Conservation (phyloP, 108 stramenopile species). For the Nitzschia palea region DNA sequence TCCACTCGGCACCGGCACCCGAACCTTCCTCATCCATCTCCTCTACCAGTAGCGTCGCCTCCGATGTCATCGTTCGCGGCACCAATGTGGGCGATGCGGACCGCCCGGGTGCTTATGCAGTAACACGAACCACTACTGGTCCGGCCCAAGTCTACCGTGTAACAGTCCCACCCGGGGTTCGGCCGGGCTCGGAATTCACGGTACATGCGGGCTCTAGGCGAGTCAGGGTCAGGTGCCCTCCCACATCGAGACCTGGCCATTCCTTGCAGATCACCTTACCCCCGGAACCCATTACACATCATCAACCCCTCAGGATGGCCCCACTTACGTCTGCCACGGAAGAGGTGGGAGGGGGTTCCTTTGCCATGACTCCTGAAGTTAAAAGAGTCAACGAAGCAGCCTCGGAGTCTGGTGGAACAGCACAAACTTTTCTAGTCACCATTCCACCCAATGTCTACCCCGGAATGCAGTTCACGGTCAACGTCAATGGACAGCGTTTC, state of each 20-base stretch:
- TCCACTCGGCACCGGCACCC: not conserved
- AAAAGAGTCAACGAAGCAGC: slow-evolving; percentile 44
- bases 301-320: slow-evolving; percentile 48
- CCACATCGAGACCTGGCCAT: slow-evolving; percentile 66
- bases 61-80: slow-evolving; percentile 13
- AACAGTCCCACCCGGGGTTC: slow-evolving; percentile 69
- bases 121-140: slow-evolving; percentile 55
- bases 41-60: slow-evolving; percentile 2
- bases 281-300: slow-evolving; percentile 62
- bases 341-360: slow-evolving; percentile 49
- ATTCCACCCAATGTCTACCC: slow-evolving; percentile 76
- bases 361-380: slow-evolving; percentile 64
- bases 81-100: not conserved
- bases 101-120: slow-evolving; percentile 62
- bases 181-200: slow-evolving; percentile 72
- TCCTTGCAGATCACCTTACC: slow-evolving; percentile 82
- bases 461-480: slow-evolving; percentile 84
- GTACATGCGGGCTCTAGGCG: slow-evolving; percentile 67
- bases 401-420: slow-evolving; percentile 33
- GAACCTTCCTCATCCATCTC: not conserved
- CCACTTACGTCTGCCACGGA: slow-evolving; percentile 54
- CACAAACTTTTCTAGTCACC: slow-evolving; percentile 80
- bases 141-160: slow-evolving; percentile 82
- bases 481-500: slow-evolving; percentile 78
- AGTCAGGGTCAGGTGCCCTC: slow-evolving; percentile 83